Base-by-base conservation (phyloP, 1,139 yeast genomes). In the Saccharomycopsis hybrid region DNA sequence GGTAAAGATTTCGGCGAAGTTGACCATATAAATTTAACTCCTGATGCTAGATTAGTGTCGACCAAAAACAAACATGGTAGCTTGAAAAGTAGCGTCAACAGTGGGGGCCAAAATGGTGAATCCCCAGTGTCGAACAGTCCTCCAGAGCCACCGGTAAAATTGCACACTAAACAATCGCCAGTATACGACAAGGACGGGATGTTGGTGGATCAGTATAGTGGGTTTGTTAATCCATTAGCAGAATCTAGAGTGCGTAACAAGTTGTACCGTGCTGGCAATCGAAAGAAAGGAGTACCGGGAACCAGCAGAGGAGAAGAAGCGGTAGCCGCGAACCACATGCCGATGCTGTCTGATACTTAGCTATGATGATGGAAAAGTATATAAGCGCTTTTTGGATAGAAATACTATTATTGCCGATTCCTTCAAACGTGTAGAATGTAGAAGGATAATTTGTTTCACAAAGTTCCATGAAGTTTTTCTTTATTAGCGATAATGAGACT, bases 141-240 rank as follows among this genome's bases (percentile, higher is more conserved):
- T n/a, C 51, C 53, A 27, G 54, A 48, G 36, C 54, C 54, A 3
- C 47, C 43, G 5, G 18, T n/a, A 2, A 51, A 42, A n/a, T 27
- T 50, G 31, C 43, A 51, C 46, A 50, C 42, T 24, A 49, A 47
- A 44, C 25, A 36, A 3, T 13, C n/a, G 13, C 47, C 42, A 13
- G 43, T 31, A 3, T 50, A 50, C 27, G 51, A 50, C 31, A 13
- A 36, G 3, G 43, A 52, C 33, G 55, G 49, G 8, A 29, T 50
- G 4, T 31, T 39, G 32, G 39, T 50, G 9, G 52, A 43, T 25
- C 38, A 44, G 24, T 49, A 42, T 27, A n/a, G 40, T 27, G 53
- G 51, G 9, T 43, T 50, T 40, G 30, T 37, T n/a, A 50, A 33
- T 41, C 43, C 48, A 40, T 9, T 43, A 7, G 11, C 46, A 3